phyloP scores from a whole-genome alignment of 768 basidiomycete genomes.

The Phlebiopsis flavidoalba region DNA sequence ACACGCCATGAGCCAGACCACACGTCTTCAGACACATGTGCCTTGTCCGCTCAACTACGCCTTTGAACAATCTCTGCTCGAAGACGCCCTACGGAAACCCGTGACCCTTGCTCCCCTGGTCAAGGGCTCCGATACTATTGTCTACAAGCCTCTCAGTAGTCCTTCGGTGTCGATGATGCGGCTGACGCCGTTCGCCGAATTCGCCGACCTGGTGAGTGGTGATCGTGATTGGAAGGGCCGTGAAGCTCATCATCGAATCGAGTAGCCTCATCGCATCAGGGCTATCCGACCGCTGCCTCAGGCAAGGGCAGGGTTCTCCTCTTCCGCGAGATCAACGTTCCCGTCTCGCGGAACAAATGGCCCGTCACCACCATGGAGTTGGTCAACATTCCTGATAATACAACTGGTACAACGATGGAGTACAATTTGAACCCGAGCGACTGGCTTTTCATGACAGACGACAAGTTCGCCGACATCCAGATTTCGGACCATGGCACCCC shows the following conservation, averaged over 20 bases:
- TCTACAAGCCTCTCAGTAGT: conserved; percentile 34
- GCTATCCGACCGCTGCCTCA: conserved; percentile 9
- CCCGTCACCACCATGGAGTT: conserved; percentile 10
- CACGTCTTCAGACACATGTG: conserved; percentile 37
- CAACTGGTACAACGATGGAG: not conserved
- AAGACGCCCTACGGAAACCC: conserved; percentile 34
- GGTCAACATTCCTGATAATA: not conserved
- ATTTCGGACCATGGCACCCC: conserved; percentile 8
- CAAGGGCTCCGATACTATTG: conserved; percentile 34
- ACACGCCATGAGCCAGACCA: conserved; percentile 28
- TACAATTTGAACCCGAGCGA: not conserved
- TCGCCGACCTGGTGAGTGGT: conserved; percentile 4
- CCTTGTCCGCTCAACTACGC: conserved; percentile 31
- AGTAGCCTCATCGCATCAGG: conserved; percentile 10
- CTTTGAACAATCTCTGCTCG: conserved; percentile 34
- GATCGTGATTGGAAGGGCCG: not conserved
- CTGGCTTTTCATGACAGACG: conserved; percentile 3
- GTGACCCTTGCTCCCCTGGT: conserved; percentile 32
- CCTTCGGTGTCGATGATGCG: conserved; percentile 22
- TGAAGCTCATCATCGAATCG: not conserved
- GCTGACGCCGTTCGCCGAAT: conserved; percentile 16
- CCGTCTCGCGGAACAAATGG: not conserved
- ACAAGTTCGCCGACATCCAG: conserved; percentile 1
- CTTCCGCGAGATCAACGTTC: conserved; percentile 6
- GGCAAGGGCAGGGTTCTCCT: conserved; percentile 6